Evolutionary conservation across 2,329 filamentous ascomycete species (phyloP).

Genomic region (Penicillium sp.): DNA sequence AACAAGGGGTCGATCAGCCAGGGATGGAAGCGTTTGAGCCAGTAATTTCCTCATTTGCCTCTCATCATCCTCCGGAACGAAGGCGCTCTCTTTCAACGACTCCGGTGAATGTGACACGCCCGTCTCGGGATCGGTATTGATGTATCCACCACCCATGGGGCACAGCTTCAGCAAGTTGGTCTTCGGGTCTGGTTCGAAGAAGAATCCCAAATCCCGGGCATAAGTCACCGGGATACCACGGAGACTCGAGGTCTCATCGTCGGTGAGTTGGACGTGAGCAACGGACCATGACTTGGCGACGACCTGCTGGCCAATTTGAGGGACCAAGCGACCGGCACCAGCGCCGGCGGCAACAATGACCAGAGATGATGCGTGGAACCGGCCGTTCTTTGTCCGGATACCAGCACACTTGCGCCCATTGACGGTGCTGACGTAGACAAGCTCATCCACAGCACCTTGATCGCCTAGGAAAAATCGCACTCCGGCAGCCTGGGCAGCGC

Average conservation of each 20-base stretch:
- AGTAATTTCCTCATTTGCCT: slow-evolving; percentile 56
- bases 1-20: slow-evolving; percentile 61
- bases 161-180: slow-evolving; percentile 65
- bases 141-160: slow-evolving; percentile 60
- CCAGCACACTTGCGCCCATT: slow-evolving; percentile 33
- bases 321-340: slow-evolving; percentile 52
- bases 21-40: slow-evolving; percentile 55
- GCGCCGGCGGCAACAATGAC: slow-evolving; percentile 60
- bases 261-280: slow-evolving; percentile 61
- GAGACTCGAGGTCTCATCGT: slow-evolving; percentile 58
- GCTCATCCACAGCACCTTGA: slow-evolving; percentile 43
- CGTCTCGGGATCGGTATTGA: slow-evolving; percentile 52
- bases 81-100: slow-evolving; percentile 44
- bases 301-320: slow-evolving; percentile 55
- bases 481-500: slow-evolving; percentile 45
- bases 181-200: slow-evolving; percentile 65
- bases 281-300: slow-evolving; percentile 63
- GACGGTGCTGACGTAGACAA: slow-evolving; percentile 42
- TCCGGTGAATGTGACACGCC: slow-evolving; percentile 50
- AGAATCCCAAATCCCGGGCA: slow-evolving; percentile 65
- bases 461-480: slow-evolving; percentile 52
- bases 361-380: slow-evolving; percentile 42
- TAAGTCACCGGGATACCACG: slow-evolving; percentile 65
- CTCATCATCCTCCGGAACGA: slow-evolving; percentile 60
- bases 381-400: slow-evolving; percentile 45